phyloP scores from a whole-genome alignment of 179 eudicot genomes.

The Silene coronaria region DNA sequence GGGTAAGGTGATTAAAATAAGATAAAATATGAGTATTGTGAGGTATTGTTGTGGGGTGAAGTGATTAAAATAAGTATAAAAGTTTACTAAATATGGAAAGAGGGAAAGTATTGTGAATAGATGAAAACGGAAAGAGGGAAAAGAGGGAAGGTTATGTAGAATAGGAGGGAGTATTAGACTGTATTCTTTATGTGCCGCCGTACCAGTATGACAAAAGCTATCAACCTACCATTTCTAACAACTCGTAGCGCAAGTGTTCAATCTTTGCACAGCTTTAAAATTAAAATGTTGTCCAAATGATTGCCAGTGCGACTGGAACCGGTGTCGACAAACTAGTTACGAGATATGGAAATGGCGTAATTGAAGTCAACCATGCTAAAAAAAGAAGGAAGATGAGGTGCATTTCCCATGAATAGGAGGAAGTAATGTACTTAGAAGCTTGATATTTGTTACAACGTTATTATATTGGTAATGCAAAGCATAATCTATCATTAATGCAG shows the following conservation, averaged over 20 bases:
- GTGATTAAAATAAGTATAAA: no score
- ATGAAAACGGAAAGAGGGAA: no score
- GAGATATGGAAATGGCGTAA: background rate
- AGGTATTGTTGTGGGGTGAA: no score
- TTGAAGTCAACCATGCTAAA: background rate
- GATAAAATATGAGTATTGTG: no score
- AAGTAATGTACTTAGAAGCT: background rate
- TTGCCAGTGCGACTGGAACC: background rate
- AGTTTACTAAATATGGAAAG: no score
- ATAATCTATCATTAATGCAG: background rate
- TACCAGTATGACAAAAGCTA: background rate
- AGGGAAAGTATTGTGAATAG: no score
- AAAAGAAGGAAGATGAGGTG: background rate
- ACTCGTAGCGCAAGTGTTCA: background rate
- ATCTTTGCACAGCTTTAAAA: background rate
- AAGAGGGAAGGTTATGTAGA: no score
- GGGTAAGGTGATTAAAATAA: no score
- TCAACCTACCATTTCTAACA: no score
- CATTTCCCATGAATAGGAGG: background rate
- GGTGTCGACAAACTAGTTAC: background rate
- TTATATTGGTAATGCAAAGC: background rate
- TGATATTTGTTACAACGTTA: background rate
- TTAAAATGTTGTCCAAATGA: background rate
- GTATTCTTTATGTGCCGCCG: background rate
- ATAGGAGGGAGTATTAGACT: no score